A percentile compares a stretch with the other conserved stretches of the same genome.
These are phyloP conservation scores for Tricholoma bakamatsutake DNA, from an alignment of 768 basidiomycete species.

Conservation along the genomic window DNA sequence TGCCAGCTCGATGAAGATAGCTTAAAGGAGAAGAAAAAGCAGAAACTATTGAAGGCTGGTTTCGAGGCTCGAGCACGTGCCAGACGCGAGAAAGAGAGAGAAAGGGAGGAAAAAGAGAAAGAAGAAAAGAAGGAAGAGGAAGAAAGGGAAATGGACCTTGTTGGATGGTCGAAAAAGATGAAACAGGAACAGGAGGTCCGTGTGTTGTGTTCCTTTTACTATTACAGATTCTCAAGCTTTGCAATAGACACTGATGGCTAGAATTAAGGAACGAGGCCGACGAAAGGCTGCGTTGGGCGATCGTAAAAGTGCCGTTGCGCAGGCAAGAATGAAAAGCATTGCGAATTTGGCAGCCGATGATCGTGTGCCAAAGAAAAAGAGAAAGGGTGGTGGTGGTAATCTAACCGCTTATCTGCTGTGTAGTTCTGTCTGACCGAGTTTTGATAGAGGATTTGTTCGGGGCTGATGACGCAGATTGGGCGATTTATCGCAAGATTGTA, in stretches of 20 bases:
- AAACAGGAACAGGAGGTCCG: conserved; percentile 76
- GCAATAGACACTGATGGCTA: conserved; percentile 63
- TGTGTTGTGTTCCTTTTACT: not conserved
- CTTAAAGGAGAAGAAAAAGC: conserved; percentile 91
- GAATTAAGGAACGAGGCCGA: conserved; percentile 80
- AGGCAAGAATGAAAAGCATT: conserved; percentile 94
- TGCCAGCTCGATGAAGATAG: conserved; percentile 80
- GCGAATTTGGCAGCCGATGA: conserved; percentile 89
- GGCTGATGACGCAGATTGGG: conserved; percentile 94
- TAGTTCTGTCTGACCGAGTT: conserved; percentile 4
- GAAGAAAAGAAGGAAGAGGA: conserved; percentile 74
- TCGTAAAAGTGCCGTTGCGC: conserved; percentile 90
- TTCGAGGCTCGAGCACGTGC: conserved; percentile 85
- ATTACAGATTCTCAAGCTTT: conserved; percentile 1
- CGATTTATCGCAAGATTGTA: conserved; percentile 95
- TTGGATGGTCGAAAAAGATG: conserved; percentile 69
- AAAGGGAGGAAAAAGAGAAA: conserved; percentile 64
- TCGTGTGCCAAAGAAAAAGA: conserved; percentile 74
- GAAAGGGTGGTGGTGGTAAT: conserved; percentile 73
- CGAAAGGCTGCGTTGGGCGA: conserved; percentile 80
- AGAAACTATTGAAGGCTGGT: conserved; percentile 88
- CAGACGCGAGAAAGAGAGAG: conserved; percentile 83
- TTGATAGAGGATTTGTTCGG: conserved; percentile 85
- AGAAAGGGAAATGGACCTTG: conserved; percentile 65
- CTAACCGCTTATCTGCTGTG: not conserved